Evolutionary conservation across 805 yeast genomes (phyloP).

Genomic region (Gaillardinia entomophila): DNA sequence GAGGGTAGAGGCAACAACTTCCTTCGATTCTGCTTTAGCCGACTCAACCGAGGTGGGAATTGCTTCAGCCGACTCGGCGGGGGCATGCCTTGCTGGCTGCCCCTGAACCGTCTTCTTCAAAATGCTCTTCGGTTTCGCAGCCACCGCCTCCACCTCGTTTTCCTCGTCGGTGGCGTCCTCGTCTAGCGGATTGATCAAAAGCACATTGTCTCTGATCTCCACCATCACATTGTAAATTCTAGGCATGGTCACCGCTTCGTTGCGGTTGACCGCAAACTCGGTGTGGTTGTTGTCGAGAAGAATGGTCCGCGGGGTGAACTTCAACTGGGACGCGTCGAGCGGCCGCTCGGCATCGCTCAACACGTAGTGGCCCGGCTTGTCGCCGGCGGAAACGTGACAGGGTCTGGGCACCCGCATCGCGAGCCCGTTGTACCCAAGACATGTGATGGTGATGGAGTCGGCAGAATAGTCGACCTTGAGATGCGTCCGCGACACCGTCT

Average conservation of each 20-base stretch:
- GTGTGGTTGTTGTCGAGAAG: constrained; percentile 38
- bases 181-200: constrained; percentile 44
- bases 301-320: constrained; percentile 27
- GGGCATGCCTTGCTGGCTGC: background rate
- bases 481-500: constrained; percentile 65
- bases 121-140: background rate
- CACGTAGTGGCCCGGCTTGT: constrained; percentile 14
- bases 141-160: constrained; percentile 7
- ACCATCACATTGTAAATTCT: constrained; percentile 54
- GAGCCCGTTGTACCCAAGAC: constrained; percentile 82
- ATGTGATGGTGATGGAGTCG: constrained; percentile 48
- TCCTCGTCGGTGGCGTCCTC: constrained; percentile 47
- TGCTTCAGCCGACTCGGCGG: background rate
- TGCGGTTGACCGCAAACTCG: constrained; percentile 52
- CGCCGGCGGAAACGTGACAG: constrained; percentile 25
- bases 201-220: constrained; percentile 66
- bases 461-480: constrained; percentile 42
- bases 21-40: background rate
- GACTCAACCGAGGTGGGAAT: background rate
- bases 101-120: background rate
- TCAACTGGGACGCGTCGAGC: constrained; percentile 10
- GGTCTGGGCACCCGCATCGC: constrained; percentile 56
- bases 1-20: constrained; percentile 1
- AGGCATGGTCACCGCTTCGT: constrained; percentile 64
- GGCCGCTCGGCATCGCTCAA: constrained; percentile 10